These are phyloP conservation scores for Durusdinium trenchii DNA, from an alignment of 73 alveolate species.

Conservation along the genomic window DNA sequence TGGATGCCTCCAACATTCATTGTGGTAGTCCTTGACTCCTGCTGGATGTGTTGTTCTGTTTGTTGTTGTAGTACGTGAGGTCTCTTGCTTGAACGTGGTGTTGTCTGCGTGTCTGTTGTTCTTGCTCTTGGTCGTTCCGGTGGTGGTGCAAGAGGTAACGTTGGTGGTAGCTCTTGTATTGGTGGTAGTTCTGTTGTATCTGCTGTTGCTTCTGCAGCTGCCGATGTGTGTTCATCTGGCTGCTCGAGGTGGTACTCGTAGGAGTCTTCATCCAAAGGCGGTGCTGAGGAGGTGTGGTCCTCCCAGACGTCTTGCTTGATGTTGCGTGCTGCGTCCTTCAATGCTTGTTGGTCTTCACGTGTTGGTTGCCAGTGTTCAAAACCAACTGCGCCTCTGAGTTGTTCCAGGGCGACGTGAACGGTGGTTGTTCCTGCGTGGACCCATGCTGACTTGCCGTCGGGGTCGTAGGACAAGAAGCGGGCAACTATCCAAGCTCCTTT, in stretches of 20 bases:
- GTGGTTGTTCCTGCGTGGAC: conserved; percentile 13
- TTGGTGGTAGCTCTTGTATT: not conserved
- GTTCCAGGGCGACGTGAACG: not conserved
- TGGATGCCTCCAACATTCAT: not conserved
- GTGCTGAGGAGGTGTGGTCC: not conserved
- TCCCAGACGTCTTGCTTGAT: not conserved
- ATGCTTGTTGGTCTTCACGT: not conserved
- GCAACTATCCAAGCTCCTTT: too few relatives aligned
- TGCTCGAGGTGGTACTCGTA: not conserved
- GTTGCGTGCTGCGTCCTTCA: not conserved
- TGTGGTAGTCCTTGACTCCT: not conserved
- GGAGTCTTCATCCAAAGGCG: not conserved
- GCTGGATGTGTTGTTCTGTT: not conserved
- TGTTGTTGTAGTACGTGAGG: not conserved
- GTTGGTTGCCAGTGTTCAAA: too few relatives aligned
- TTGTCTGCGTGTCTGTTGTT: not conserved
- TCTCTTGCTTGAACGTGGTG: not conserved
- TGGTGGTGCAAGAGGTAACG: not conserved
- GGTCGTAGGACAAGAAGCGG: too few relatives aligned
- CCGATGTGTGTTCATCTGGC: too few relatives aligned
- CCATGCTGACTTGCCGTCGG: too few relatives aligned
- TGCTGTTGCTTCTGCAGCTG: too few relatives aligned
- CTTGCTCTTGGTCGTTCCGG: not conserved
- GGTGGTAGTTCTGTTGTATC: too few relatives aligned
- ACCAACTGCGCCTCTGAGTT: not conserved